Evolutionary conservation across 306 rosid species (phyloP).

Genomic region (Rosa lucieae): DNA sequence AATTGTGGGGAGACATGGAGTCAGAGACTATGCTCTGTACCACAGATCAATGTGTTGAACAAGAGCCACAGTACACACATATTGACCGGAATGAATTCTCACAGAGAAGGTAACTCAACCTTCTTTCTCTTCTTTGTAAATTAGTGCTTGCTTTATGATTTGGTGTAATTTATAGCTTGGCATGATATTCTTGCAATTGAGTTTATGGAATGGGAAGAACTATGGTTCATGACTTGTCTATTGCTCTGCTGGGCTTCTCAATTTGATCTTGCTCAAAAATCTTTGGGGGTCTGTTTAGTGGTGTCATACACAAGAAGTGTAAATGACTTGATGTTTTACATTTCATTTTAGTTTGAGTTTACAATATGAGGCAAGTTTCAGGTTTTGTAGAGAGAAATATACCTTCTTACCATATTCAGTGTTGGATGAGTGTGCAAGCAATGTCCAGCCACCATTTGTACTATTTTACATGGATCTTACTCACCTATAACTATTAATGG

Average conservation of each 20-base stretch:
- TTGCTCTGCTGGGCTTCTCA: neutral
- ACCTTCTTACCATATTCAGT: neutral
- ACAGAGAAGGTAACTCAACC: conserved; percentile 53
- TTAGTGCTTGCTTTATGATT: neutral
- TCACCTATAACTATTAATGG: neutral
- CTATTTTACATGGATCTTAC: neutral
- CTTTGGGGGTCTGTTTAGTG: neutral
- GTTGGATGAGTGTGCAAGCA: neutral
- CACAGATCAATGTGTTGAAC: conserved; percentile 57
- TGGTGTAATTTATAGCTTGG: neutral
- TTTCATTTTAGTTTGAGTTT: neutral
- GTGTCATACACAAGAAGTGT: neutral
- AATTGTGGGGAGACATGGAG: conserved; percentile 1
- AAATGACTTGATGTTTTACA: neutral
- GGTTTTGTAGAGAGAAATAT: neutral
- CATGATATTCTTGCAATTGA: neutral
- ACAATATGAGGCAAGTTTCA: neutral
- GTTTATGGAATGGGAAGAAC: neutral
- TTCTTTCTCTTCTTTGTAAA: neutral
- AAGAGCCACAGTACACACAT: conserved; percentile 57
- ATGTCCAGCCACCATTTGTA: neutral
- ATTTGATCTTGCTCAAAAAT: neutral
- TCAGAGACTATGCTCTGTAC: conserved; percentile 17
- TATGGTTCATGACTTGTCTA: neutral
- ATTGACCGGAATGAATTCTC: conserved; percentile 70